Evolutionary conservation across 257 asterid genomes (phyloP), one percentile per base, ranked within the genome.

Genomic region (Knoxia roxburghii): DNA sequence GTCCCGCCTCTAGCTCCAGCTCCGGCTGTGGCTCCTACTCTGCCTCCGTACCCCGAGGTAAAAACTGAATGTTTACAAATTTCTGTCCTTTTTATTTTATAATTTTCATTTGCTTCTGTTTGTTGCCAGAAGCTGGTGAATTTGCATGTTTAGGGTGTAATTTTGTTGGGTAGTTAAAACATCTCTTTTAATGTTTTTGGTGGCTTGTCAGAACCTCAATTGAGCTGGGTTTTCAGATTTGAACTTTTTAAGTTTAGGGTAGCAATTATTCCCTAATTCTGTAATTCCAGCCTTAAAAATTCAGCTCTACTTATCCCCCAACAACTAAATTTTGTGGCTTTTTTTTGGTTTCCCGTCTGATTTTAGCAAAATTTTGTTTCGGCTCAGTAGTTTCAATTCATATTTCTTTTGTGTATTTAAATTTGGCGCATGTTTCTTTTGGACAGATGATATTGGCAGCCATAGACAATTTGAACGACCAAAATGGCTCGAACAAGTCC

Each of bases 41-140:
- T 87, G 63, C 97, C 96, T 11, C 83, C 64, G 14, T 90, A 90
- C 35, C 95, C 87, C 4, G 90, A 86, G 88, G 97, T 89, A 61
- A 12, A 53, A 0, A 15, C 46, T 20, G 29, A 14, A 24, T 0
- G 46, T 10, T 0, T 17, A 51, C 27, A 68, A 17, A 15, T 1
- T 40, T 7, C 46, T 10, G 21, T 48, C 0, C 18, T 26, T 39
- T 27, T 49, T 24, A 8, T n/a, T 10, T 37, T 37, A 9, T 4
- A 37, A 51, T 12, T 37, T 40, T 15, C 64, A 23, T 27, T 0
- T 2, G 20, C 7, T 7, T 29, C 18, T 10, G 1, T 57, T 30
- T 57, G 21, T 27, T 6, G 2, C 3, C 52, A 60, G 18, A 15
- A 17, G 12, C 27, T 5, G 49, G 35, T 33, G 32, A 51, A 32